Base-by-base conservation (phyloP, 768 basidiomycete genomes). In the Lactifluus pinguis region DNA sequence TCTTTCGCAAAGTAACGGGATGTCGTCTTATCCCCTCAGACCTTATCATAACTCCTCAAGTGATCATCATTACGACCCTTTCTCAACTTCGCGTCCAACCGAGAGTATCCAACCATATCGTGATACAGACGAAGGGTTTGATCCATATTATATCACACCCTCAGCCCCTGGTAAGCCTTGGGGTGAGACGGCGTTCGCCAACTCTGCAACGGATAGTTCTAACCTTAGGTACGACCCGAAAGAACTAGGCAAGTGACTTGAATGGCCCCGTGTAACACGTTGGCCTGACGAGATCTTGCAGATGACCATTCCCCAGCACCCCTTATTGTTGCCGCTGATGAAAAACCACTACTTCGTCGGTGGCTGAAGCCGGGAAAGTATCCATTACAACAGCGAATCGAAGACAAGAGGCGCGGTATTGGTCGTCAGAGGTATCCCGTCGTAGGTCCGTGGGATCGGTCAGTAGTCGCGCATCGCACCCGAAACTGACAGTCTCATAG, bases 331-430 rank as follows among this genome's bases (percentile, higher is more conserved):
- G 10, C 7, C 8, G 19, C 15, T 13, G 52, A 54, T 30, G 7
- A 54, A 38, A 49, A 30, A 19, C 52, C 61, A 11, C 29, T 57
- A 4, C 49, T 66, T 1, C 29, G 32, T 47, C 63, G 63, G 3
- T 61, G 53, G 56, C 21, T 59, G 2, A 39, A 63, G 30, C 42
- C 29, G 4, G 66, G 65, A 7, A 65, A 59, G 59, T 85, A 85
- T 59, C 86, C 87, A 5, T 44, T 88, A 34, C 82, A 89, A 62
- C 87, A 95, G 68, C 81, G 87, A 52, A 93, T 97, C 69, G 88
- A 94, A 69, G 80, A 90, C 69, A 95, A 95, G 77, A 87, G 82
- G 69, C 80, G 87, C 34, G 92, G 92, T 0, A 80, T 95, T 51
- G 89, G 88, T 7, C 79, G 89, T 21, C 95, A 98, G 73, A 81